These are phyloP conservation scores for Helianthus tuberosus DNA, from an alignment of 129 eudicot genomes.

Conservation along the genomic window DNA sequence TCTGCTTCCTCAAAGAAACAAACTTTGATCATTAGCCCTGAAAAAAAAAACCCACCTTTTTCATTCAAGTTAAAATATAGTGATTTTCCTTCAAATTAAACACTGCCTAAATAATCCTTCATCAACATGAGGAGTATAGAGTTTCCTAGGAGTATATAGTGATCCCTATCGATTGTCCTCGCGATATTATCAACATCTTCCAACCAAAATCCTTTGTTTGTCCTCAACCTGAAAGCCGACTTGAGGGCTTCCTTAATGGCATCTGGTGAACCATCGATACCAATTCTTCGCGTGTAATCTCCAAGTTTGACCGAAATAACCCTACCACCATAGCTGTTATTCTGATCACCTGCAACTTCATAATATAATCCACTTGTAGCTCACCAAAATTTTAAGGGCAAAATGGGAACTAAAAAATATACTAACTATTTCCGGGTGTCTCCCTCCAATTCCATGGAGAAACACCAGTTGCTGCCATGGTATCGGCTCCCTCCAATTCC, in stretches of 20 bases:
- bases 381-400: constrained; percentile 15
- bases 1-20: constrained; percentile 74
- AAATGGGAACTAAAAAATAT: constrained; percentile 1
- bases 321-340: constrained; percentile 72
- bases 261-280: constrained; percentile 77
- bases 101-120: constrained; percentile 51
- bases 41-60: not conserved
- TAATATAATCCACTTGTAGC: not conserved
- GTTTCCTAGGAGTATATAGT: constrained; percentile 89
- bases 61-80: too few species aligned
- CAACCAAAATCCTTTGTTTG: constrained; percentile 90
- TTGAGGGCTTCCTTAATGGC: constrained; percentile 83
- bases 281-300: constrained; percentile 74
- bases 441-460: constrained; percentile 94
- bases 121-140: constrained; percentile 84
- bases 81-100: not conserved
- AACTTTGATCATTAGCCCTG: constrained; percentile 80
- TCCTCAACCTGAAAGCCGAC: constrained; percentile 78
- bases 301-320: constrained; percentile 85
- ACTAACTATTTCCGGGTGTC: constrained; percentile 76
- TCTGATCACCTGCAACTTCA: constrained; percentile 60
- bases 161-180: constrained; percentile 81
- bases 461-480: constrained; percentile 71
- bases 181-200: constrained; percentile 85
- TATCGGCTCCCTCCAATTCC: constrained; percentile 92